Conservation (phyloP, 495 filamentous ascomycete genomes). For the Viridothelium virens region DNA sequence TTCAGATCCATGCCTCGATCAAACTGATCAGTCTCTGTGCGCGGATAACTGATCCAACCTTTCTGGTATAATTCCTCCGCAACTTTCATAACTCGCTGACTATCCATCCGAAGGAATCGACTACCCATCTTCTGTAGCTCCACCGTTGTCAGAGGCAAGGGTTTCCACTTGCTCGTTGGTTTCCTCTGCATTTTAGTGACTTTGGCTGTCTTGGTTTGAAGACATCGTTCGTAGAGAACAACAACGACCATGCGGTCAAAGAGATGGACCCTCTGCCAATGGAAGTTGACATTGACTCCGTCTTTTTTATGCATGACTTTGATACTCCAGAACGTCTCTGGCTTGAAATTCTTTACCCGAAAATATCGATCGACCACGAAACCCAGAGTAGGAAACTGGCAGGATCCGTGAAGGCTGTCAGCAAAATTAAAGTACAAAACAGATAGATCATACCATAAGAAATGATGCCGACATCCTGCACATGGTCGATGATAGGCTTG, state of each 20-base stretch:
- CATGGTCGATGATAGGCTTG: constrained; percentile 52
- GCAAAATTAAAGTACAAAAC: background rate
- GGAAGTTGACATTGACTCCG: constrained; percentile 72
- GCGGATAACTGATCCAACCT: constrained; percentile 93
- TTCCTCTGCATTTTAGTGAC: constrained; percentile 80
- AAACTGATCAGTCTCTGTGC: constrained; percentile 96
- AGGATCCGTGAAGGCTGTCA: constrained; percentile 47
- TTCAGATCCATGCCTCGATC: constrained; percentile 81
- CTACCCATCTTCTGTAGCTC: constrained; percentile 97
- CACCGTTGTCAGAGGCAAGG: constrained; percentile 89
- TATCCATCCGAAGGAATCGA: constrained; percentile 72
- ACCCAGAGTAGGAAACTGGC: constrained; percentile 92
- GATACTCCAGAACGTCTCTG: constrained; percentile 88
- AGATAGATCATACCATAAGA: constrained; percentile 62
- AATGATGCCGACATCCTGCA: constrained; percentile 51
- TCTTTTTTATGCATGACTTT: constrained; percentile 73
- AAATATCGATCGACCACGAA: constrained; percentile 97
- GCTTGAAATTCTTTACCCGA: constrained; percentile 82
- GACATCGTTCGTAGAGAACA: constrained; percentile 77
- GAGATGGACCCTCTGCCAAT: constrained; percentile 71
- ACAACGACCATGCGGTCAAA: constrained; percentile 80
- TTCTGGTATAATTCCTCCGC: constrained; percentile 89
- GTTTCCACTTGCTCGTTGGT: constrained; percentile 89
- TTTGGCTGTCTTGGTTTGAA: constrained; percentile 65
- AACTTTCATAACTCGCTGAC: constrained; percentile 77